Evolutionary conservation across 176 grass and related monocot species (phyloP), one percentile per base, ranked within the genome.

Genomic region (Zizania latifolia): DNA sequence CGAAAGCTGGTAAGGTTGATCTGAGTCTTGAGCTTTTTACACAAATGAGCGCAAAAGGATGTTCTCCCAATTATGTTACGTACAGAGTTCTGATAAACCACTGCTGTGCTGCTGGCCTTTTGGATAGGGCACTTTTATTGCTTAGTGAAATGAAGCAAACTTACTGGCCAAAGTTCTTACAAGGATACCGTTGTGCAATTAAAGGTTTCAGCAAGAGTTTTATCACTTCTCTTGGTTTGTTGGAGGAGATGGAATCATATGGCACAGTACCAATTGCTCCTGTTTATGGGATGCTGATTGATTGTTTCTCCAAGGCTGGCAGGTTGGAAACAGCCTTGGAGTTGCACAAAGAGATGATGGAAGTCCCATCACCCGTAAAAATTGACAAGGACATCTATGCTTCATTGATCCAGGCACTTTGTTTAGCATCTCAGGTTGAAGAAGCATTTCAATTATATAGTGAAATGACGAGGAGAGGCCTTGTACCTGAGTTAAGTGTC

Each of bases 141-240:
- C 87, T 99, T 12, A 80, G 72, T 81, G 95, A 99, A 82, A 99
- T 99, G 95, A 99, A 92, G 44, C 95, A 94, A 46, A 99, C 91
- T 48, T 89, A 90, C 81, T 99, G 95, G 95, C 95, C 95, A 10
- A 92, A 79, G 73, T 84, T 90, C 78, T 31, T 88, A 48, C 78
- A 84, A 79, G 86, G 86, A 37, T 90, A 92, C 60, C 19, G 22
- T 46, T 33, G 75, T 41, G 68, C 77, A 30, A 80, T 92, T 81
- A 84, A 88, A 80, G 95, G 95, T 56, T 94, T 94, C 80, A 99
- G 89, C 82, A 90, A 84, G 51, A 87, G 82, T 45, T 99, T 99
- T 82, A 75, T 94, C 34, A 23, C 75, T 43, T 92, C 84, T 71
- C 82, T 92, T 46, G 89, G 82, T 45, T 60, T 99, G 39, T 66